Conservation (phyloP, 345 rosid species). For the Eucalyptus marginata region DNA sequence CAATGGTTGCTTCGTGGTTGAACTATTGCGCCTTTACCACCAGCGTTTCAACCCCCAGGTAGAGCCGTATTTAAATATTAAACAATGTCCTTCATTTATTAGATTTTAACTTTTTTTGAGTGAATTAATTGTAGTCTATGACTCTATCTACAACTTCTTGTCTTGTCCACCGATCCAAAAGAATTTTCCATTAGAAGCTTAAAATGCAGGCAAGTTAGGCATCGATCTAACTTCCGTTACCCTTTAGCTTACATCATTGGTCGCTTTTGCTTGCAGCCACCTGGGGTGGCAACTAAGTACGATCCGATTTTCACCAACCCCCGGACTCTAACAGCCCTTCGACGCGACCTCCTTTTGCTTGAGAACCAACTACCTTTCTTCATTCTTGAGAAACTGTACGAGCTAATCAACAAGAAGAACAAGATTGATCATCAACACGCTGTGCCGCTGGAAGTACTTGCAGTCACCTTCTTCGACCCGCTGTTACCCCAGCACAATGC, state of each 20-base stretch:
- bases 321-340: not conserved
- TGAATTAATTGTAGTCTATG: not conserved
- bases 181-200: not conserved
- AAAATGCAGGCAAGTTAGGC: not conserved
- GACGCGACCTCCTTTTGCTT: not conserved
- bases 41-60: not conserved
- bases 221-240: not conserved
- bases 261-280: not conserved
- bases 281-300: not conserved
- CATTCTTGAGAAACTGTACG: not conserved
- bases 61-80: not conserved
- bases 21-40: not conserved
- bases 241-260: not conserved
- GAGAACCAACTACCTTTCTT: constrained; percentile 4
- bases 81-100: not conserved
- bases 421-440: not conserved
- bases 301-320: not conserved
- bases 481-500: not conserved
- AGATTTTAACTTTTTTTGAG: not conserved
- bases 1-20: constrained; percentile 1
- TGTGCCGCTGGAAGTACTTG: not conserved
- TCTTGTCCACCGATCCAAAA: not conserved
- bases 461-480: not conserved
- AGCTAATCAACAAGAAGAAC: not conserved
- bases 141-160: not conserved